Conservation (phyloP, 805 yeast genomes). For the Metschnikowia noctiluminum region DNA sequence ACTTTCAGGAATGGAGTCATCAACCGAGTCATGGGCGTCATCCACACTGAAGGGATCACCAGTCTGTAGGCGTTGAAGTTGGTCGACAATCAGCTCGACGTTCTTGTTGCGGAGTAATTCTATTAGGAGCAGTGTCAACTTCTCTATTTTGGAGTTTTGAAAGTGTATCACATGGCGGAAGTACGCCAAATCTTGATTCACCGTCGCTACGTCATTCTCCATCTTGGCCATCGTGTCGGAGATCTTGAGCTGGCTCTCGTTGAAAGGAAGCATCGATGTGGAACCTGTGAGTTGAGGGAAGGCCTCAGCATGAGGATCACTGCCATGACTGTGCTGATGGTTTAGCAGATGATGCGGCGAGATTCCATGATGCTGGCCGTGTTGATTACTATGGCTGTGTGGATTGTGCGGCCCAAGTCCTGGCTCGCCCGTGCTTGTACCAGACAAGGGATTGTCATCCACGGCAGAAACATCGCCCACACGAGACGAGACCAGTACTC, state of each 20-base stretch:
- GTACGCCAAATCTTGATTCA: slow-evolving; percentile 33
- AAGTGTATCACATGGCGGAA: slow-evolving; percentile 36
- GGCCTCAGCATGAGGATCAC: slow-evolving; percentile 1
- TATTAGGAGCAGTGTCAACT: slow-evolving; percentile 31
- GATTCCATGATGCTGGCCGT: slow-evolving; percentile 11
- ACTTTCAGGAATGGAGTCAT: slow-evolving; percentile 14
- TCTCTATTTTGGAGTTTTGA: slow-evolving; percentile 38
- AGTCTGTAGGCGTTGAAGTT: slow-evolving; percentile 29
- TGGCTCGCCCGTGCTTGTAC: background rate
- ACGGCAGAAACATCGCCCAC: slow-evolving; percentile 12
- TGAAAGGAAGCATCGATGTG: slow-evolving; percentile 8
- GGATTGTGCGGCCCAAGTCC: slow-evolving; percentile 3
- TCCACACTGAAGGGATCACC: slow-evolving; percentile 17
- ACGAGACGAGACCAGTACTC: slow-evolving; percentile 9
- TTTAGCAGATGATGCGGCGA: slow-evolving; percentile 11
- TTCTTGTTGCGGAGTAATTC: slow-evolving; percentile 32
- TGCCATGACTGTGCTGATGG: slow-evolving; percentile 2
- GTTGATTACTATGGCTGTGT: background rate
- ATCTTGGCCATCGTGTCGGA: slow-evolving; percentile 17
- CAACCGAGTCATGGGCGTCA: slow-evolving; percentile 15
- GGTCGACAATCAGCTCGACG: slow-evolving; percentile 22
- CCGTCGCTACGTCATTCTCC: slow-evolving; percentile 26
- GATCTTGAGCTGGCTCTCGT: slow-evolving; percentile 14
- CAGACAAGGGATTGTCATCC: slow-evolving; percentile 7
- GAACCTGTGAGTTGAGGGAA: slow-evolving; percentile 2